Percentiles rank a stretch among this genome's conserved stretches.
Evolutionary conservation across 1,284 basidiomycete genomes (phyloP).

Genomic region (Coniophora puteana): DNA sequence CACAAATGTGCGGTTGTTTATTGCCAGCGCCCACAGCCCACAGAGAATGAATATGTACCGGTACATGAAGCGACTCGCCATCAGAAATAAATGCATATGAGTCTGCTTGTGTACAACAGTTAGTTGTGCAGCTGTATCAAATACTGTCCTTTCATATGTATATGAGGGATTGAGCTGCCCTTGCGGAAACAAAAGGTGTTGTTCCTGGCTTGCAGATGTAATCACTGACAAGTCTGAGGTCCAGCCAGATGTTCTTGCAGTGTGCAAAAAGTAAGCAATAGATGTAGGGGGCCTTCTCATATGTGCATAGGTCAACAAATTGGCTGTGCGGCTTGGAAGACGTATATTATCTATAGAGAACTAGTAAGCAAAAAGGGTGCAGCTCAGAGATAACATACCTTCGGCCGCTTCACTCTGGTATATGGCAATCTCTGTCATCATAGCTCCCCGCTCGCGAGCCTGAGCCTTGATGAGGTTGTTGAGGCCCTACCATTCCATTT

Average conservation of each 20-base stretch:
- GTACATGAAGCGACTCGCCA: conserved; percentile 2
- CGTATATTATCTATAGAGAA: too few species aligned
- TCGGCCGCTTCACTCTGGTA: too few species aligned
- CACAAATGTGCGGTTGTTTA: conserved; percentile 12
- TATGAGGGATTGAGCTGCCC: conserved; percentile 4
- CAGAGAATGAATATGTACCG: conserved; percentile 11
- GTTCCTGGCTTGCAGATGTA: conserved; percentile 6
- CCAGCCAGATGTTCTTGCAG: conserved; percentile 14
- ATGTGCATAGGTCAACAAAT: too few species aligned
- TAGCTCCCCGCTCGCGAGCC: too few species aligned
- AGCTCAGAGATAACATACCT: too few species aligned
- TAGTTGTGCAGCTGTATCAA: conserved; percentile 13
- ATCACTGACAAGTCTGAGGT: conserved; percentile 12
- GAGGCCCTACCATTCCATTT: too few species aligned
- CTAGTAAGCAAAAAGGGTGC: too few species aligned
- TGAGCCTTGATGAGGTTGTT: too few species aligned
- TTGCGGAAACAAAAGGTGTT: conserved; percentile 5
- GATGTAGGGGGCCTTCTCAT: too few species aligned
- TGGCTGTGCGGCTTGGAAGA: too few species aligned
- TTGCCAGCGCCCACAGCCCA: conserved; percentile 7
- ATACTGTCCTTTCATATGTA: conserved; percentile 20
- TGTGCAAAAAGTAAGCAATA: conserved; percentile 8
- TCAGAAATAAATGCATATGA: conserved; percentile 11
- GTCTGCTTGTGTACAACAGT: conserved; percentile 9
- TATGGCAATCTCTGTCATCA: too few species aligned